Evolutionary conservation across 2,329 filamentous ascomycete genomes (phyloP).

Genomic region (Teratosphaeria viscida): DNA sequence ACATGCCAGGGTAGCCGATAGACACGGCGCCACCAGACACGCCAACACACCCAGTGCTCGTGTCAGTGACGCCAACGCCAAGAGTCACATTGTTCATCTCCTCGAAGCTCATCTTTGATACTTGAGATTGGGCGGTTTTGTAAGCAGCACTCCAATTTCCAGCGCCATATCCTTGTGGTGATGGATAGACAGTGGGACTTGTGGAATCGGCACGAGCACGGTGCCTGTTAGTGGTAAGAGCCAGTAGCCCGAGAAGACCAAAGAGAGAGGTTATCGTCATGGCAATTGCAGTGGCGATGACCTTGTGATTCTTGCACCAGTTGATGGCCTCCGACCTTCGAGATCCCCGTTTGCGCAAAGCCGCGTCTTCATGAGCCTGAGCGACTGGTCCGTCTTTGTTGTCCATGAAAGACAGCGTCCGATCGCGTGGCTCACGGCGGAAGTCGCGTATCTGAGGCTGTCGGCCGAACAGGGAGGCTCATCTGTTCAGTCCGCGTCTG

Average conservation of each 20-base stretch:
- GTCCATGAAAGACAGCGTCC: background rate
- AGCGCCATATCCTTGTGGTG: slow-evolving; percentile 23
- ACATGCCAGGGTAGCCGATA: slow-evolving; percentile 31
- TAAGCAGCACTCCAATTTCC: slow-evolving; percentile 26
- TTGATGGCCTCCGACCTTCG: background rate
- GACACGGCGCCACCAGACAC: slow-evolving; percentile 25
- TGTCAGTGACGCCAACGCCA: slow-evolving; percentile 22
- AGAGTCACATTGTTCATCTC: slow-evolving; percentile 30
- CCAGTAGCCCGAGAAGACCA: slow-evolving; percentile 21
- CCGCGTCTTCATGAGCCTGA: slow-evolving; percentile 3
- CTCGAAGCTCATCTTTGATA: slow-evolving; percentile 25
- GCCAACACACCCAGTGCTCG: slow-evolving; percentile 27
- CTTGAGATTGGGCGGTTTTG: slow-evolving; percentile 20
- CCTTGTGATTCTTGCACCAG: slow-evolving; percentile 14
- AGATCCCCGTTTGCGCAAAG: background rate
- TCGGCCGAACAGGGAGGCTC: background rate
- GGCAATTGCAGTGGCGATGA: slow-evolving; percentile 11
- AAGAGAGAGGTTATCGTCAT: slow-evolving; percentile 18
- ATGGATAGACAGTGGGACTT: slow-evolving; percentile 21
- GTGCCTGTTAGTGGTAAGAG: slow-evolving; percentile 11
- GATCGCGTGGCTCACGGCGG: background rate
- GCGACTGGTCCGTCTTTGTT: background rate
- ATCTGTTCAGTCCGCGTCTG: background rate
- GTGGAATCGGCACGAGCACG: slow-evolving; percentile 15
- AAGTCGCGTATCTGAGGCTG: background rate